Conservation (phyloP, 768 basidiomycete genomes). For the Tremella fuciformis region DNA sequence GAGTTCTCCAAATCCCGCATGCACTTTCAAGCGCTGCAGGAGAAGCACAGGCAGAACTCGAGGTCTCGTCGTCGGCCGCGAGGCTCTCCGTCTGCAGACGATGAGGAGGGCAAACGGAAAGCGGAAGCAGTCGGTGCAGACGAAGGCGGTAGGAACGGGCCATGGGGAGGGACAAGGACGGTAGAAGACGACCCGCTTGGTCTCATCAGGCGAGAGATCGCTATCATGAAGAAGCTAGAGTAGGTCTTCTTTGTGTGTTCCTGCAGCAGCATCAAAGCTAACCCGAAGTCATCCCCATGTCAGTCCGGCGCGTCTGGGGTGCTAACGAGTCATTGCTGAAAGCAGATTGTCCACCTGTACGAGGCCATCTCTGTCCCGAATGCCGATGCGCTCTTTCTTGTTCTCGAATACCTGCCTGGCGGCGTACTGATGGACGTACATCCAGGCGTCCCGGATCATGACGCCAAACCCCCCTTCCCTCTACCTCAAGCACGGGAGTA, state of each 20-base stretch:
- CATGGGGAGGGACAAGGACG: slow-evolving; percentile 25
- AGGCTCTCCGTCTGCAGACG: background rate
- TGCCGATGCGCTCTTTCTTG: slow-evolving; percentile 50
- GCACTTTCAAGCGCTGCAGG: slow-evolving; percentile 38
- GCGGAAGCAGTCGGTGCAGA: slow-evolving; percentile 8
- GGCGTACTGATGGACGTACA: slow-evolving; percentile 49
- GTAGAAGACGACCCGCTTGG: slow-evolving; percentile 45
- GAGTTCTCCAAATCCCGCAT: slow-evolving; percentile 52
- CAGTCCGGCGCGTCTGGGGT: slow-evolving; percentile 6
- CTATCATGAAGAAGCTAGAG: slow-evolving; percentile 54
- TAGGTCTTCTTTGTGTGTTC: slow-evolving; percentile 25
- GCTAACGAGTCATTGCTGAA: slow-evolving; percentile 1
- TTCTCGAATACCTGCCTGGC: slow-evolving; percentile 52
- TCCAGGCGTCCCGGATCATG: slow-evolving; percentile 19
- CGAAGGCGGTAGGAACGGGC: slow-evolving; percentile 9
- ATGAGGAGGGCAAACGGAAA: slow-evolving; percentile 7
- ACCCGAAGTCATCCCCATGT: slow-evolving; percentile 50
- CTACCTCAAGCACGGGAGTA: slow-evolving; percentile 40
- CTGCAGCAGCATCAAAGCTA: background rate
- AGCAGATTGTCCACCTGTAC: slow-evolving; percentile 51
- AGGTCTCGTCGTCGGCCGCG: slow-evolving; percentile 11
- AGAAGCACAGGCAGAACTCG: slow-evolving; percentile 38
- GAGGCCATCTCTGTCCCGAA: slow-evolving; percentile 52
- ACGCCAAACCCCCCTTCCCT: slow-evolving; percentile 32
- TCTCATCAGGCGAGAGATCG: slow-evolving; percentile 50